Conservation (phyloP, 352 stramenopile genomes). For the Pythium dissotocum region DNA sequence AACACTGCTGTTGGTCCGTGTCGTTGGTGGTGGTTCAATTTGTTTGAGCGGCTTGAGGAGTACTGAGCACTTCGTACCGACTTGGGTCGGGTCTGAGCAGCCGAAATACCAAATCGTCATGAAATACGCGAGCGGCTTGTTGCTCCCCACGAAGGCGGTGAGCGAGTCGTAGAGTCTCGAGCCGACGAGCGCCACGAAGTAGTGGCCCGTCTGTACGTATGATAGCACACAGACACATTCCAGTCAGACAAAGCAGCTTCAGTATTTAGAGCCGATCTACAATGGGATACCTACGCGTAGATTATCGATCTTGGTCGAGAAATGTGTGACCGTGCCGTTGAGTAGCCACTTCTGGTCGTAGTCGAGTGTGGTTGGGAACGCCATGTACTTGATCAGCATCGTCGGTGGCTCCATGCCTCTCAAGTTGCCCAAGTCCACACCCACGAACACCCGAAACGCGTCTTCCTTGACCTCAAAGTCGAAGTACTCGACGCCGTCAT, state of each 20-base stretch:
- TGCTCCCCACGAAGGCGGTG: constrained; percentile 25
- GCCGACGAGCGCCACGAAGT: constrained; percentile 28
- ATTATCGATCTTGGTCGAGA: constrained; percentile 23
- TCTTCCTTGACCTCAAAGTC: constrained; percentile 31
- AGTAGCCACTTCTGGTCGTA: constrained; percentile 29
- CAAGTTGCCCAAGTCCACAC: constrained; percentile 25
- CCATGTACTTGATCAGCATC: constrained; percentile 34
- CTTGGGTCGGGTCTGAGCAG: constrained; percentile 24
- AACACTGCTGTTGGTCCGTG: constrained; percentile 6
- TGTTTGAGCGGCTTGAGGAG: constrained; percentile 9
- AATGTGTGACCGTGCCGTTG: constrained; percentile 22
- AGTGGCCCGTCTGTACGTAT: constrained; percentile 18
- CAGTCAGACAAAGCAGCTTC: background rate
- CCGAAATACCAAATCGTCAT: constrained; percentile 30
- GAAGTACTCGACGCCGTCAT: constrained; percentile 39
- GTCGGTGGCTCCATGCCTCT: constrained; percentile 13
- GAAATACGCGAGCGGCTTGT: constrained; percentile 26
- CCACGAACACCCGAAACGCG: constrained; percentile 22
- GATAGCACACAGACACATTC: background rate
- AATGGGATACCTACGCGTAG: constrained; percentile 14
- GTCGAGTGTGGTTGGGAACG: constrained; percentile 25
- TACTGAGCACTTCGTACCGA: constrained; percentile 14
- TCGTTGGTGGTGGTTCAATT: constrained; percentile 10
- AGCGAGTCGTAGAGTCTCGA: constrained; percentile 29
- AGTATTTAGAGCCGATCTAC: no score